A percentile compares a stretch with the other conserved stretches of the same genome.
These are phyloP conservation scores for Syzygium syzygioides DNA, from an alignment of 441 rosid genomes.

Conservation along the genomic window DNA sequence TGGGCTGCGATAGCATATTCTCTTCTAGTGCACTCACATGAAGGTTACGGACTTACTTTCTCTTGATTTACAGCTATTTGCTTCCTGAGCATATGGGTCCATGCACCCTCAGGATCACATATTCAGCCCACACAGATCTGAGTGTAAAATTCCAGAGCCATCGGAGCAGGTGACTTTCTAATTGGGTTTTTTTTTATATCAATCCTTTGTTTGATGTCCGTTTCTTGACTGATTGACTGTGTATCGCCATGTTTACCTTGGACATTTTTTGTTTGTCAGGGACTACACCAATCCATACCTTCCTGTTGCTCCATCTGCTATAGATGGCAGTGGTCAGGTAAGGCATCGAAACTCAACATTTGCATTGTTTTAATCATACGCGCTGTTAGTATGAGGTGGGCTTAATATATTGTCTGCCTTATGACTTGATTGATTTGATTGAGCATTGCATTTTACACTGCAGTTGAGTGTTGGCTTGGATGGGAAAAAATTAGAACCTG, in stretches of 20 bases:
- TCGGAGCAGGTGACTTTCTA: conserved; percentile 42
- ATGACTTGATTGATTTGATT: neutral
- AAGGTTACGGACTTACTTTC: conserved; percentile 16
- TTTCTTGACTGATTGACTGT: conserved; percentile 7
- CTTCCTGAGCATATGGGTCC: conserved; percentile 69
- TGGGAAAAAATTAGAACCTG: conserved; percentile 95
- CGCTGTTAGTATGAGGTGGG: neutral
- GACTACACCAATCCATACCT: conserved; percentile 95
- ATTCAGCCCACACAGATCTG: conserved; percentile 97
- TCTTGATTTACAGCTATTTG: conserved; percentile 55
- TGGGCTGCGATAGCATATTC: neutral
- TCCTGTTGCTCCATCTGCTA: conserved; percentile 98
- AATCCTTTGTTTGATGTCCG: neutral
- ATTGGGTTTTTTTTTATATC: neutral
- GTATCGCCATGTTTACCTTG: neutral
- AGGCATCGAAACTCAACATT: neutral
- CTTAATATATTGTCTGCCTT: neutral
- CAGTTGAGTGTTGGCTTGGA: conserved; percentile 77
- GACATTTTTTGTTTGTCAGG: conserved; percentile 31
- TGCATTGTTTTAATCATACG: neutral
- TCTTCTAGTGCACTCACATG: neutral
- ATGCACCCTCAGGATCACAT: conserved; percentile 88
- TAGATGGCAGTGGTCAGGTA: conserved; percentile 88
- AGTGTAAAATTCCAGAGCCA: conserved; percentile 98
- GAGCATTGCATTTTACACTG: conserved; percentile 3